Percentiles rank a stretch among this genome's conserved stretches.
Conservation (phyloP, 2,329 filamentous ascomycete genomes). For the Aspergillus neoniger region DNA sequence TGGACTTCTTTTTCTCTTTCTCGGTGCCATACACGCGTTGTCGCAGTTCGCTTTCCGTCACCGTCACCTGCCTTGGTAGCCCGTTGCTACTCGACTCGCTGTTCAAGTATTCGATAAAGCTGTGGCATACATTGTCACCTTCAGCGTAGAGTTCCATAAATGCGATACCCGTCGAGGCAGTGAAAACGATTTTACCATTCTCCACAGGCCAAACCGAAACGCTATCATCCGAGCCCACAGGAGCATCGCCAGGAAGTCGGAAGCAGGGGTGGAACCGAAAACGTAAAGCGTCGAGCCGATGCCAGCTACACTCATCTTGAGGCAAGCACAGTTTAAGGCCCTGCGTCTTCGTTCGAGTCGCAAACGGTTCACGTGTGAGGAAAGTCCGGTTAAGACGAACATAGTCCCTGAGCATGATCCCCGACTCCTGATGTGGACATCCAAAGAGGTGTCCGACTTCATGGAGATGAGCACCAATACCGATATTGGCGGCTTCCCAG, state of each 20-base stretch:
- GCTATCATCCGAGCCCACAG: constrained; percentile 67
- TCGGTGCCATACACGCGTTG: constrained; percentile 66
- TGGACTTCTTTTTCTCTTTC: constrained; percentile 65
- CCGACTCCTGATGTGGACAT: constrained; percentile 82
- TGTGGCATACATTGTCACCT: constrained; percentile 76
- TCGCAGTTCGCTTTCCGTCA: constrained; percentile 75
- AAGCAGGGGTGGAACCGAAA: constrained; percentile 93
- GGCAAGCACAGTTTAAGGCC: constrained; percentile 71
- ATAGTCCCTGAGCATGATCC: constrained; percentile 92
- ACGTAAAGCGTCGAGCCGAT: constrained; percentile 81
- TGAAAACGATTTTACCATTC: constrained; percentile 71
- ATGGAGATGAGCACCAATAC: constrained; percentile 89
- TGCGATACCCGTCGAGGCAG: constrained; percentile 77
- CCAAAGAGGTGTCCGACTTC: constrained; percentile 89
- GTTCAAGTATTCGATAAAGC: constrained; percentile 78
- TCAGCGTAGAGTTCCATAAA: constrained; percentile 81
- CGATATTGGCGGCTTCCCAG: constrained; percentile 94
- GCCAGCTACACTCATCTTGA: constrained; percentile 87
- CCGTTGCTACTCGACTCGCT: constrained; percentile 58
- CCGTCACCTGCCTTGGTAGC: constrained; percentile 69
- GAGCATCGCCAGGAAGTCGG: constrained; percentile 73
- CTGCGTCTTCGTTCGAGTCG: constrained; percentile 80
- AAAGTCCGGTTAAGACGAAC: constrained; percentile 82
- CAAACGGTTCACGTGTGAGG: constrained; percentile 77
- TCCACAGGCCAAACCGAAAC: constrained; percentile 87